A percentile compares a stretch with the other conserved stretches of the same genome.
phyloP scores from a whole-genome alignment of 2,329 filamentous ascomycete genomes.

The Fusarium mundagurra region DNA sequence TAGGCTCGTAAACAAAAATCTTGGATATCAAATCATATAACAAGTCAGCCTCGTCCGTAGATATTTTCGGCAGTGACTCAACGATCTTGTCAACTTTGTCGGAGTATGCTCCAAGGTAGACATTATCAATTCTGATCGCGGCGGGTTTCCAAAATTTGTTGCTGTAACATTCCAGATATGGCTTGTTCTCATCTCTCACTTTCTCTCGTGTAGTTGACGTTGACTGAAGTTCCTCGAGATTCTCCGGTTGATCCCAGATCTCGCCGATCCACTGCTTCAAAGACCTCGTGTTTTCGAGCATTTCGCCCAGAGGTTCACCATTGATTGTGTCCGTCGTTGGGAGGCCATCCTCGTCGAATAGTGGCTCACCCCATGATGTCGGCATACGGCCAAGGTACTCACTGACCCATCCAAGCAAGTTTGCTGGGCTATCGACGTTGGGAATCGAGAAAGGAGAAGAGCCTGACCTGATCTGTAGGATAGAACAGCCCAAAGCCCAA shows the following conservation, averaged over 20 bases:
- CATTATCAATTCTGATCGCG: not conserved
- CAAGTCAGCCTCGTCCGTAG: not conserved
- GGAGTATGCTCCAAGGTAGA: constrained; percentile 3
- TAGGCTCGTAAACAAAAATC: constrained; percentile 21
- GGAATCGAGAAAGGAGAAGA: constrained; percentile 2
- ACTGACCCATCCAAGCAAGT: constrained; percentile 1
- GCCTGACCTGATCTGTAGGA: constrained; percentile 13
- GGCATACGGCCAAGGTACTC: constrained; percentile 17
- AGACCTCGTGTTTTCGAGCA: not conserved
- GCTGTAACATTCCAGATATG: constrained; percentile 9
- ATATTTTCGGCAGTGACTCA: constrained; percentile 13
- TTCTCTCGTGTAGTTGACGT: not conserved
- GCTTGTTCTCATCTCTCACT: not conserved
- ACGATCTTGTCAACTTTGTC: constrained; percentile 12
- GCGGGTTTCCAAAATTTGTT: constrained; percentile 21
- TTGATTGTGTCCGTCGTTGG: not conserved
- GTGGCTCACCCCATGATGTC: not conserved
- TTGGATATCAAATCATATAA: constrained; percentile 16
- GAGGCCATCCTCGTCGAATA: constrained; percentile 11
- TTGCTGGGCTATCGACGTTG: constrained; percentile 1
- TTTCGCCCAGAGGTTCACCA: not conserved
- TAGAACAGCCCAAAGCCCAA: constrained; percentile 15
- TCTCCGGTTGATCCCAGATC: constrained; percentile 9
- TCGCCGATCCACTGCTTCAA: not conserved
- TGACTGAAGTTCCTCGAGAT: not conserved